Percentiles rank a stretch among this genome's conserved stretches.
phyloP scores from a whole-genome alignment of 352 stramenopile species.

The Globisporangium recalcitrans region DNA sequence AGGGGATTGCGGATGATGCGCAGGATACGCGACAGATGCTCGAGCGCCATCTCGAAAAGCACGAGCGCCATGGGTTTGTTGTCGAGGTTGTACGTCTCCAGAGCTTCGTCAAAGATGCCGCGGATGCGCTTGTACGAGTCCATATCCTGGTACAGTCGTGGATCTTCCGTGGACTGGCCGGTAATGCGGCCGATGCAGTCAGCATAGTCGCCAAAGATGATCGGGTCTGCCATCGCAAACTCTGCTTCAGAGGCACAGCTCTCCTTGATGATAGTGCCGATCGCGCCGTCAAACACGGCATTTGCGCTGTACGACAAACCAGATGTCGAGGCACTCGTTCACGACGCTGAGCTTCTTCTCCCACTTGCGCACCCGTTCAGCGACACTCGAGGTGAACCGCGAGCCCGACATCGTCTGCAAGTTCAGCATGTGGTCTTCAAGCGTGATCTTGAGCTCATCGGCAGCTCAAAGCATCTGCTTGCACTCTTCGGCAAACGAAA shows the following conservation, averaged over 20 bases:
- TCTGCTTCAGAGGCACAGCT: conserved; percentile 67
- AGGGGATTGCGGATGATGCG: conserved; percentile 91
- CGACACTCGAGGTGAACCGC: conserved; percentile 88
- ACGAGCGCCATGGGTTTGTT: conserved; percentile 94
- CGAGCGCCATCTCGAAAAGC: conserved; percentile 94
- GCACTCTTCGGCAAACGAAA: conserved; percentile 86
- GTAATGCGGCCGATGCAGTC: conserved; percentile 79
- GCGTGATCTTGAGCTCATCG: conserved; percentile 75
- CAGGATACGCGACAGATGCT: conserved; percentile 90
- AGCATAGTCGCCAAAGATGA: conserved; percentile 92
- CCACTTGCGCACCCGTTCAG: conserved; percentile 88
- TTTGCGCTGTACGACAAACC: conserved; percentile 93
- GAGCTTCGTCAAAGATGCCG: conserved; percentile 90
- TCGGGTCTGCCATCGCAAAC: conserved; percentile 62
- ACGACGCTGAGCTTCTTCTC: conserved; percentile 88
- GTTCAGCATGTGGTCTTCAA: conserved; percentile 89
- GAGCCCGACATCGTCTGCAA: conserved; percentile 89
- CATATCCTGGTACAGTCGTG: conserved; percentile 92
- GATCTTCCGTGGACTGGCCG: conserved; percentile 63
- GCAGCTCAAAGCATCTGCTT: conserved; percentile 77
- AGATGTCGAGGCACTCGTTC: conserved; percentile 90
- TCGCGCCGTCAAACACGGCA: conserved; percentile 67
- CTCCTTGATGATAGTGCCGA: conserved; percentile 70
- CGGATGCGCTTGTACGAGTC: conserved; percentile 88
- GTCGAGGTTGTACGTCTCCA: conserved; percentile 93